These are phyloP conservation scores for Eucalyptus guilfoylei DNA, from an alignment of 345 rosid species.

Conservation along the genomic window DNA sequence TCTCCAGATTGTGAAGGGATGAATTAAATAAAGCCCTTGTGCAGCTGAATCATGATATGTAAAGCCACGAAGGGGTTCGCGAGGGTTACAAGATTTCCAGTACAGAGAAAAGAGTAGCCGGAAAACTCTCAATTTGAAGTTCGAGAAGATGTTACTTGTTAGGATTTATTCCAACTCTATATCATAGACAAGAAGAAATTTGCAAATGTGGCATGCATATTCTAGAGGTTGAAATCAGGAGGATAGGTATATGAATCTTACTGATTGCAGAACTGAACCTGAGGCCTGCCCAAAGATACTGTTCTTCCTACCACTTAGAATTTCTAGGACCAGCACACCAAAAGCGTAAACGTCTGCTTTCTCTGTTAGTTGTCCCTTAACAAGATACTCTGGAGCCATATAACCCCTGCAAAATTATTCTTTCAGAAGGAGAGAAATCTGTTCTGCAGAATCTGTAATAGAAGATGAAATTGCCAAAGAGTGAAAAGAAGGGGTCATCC, in stretches of 20 bases:
- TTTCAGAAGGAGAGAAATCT: not conserved
- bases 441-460: not conserved
- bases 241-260: not conserved
- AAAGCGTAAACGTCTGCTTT: slow-evolving; percentile 3
- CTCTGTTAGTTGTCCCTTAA: slow-evolving; percentile 5
- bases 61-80: not conserved
- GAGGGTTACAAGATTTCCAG: not conserved
- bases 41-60: not conserved
- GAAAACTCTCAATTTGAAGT: not conserved
- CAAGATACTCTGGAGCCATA: slow-evolving; percentile 11
- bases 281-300: not conserved
- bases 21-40: not conserved
- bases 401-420: slow-evolving; percentile 1
- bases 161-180: not conserved
- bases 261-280: not conserved
- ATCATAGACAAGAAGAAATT: not conserved
- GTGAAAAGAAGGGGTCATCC: not conserved
- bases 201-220: not conserved
- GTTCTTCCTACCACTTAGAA: not conserved
- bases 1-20: not conserved
- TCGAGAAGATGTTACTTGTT: not conserved
- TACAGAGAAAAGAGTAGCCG: not conserved
- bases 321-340: slow-evolving; percentile 1
- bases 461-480: not conserved
- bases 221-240: not conserved